Conservation (phyloP, 805 yeast species). For the Kazachstania africana region DNA sequence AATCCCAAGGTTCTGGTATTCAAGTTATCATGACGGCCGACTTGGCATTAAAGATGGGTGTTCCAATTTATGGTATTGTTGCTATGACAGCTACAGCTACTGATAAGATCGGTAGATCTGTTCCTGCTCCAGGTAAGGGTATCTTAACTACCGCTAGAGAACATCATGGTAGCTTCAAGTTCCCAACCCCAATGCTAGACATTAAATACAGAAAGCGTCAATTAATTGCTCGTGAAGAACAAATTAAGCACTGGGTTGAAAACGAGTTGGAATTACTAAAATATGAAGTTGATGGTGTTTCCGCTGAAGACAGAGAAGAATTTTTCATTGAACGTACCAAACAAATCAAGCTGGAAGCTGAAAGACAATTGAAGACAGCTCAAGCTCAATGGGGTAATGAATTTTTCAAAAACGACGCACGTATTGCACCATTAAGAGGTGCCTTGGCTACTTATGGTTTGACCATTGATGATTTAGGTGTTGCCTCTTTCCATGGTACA, state of each 20-base stretch:
- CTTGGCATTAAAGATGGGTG: constrained; percentile 95
- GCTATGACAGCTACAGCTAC: constrained; percentile 95
- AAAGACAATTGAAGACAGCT: constrained; percentile 76
- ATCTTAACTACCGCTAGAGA: constrained; percentile 96
- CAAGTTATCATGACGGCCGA: constrained; percentile 94
- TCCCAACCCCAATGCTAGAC: constrained; percentile 70
- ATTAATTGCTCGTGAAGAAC: constrained; percentile 63
- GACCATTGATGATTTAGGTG: constrained; percentile 89
- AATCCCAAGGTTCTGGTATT: constrained; percentile 98
- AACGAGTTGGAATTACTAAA: constrained; percentile 58
- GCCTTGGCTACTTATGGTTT: constrained; percentile 89
- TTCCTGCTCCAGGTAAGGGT: constrained; percentile 99
- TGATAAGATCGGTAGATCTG: constrained; percentile 97
- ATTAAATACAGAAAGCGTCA: constrained; percentile 91
- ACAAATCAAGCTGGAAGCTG: constrained; percentile 76
- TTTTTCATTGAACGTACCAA: constrained; percentile 76
- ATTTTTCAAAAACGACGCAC: constrained; percentile 80
- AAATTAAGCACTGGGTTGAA: constrained; percentile 77
- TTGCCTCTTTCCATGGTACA: constrained; percentile 98
- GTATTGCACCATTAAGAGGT: constrained; percentile 95
- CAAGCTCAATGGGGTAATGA: constrained; percentile 92
- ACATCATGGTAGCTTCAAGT: constrained; percentile 68
- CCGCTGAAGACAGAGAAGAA: constrained; percentile 38
- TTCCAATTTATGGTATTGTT: constrained; percentile 91
- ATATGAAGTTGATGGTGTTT: constrained; percentile 53